Conservation (phyloP, 2,329 filamentous ascomycete species). For the Hypomyces perniciosus region DNA sequence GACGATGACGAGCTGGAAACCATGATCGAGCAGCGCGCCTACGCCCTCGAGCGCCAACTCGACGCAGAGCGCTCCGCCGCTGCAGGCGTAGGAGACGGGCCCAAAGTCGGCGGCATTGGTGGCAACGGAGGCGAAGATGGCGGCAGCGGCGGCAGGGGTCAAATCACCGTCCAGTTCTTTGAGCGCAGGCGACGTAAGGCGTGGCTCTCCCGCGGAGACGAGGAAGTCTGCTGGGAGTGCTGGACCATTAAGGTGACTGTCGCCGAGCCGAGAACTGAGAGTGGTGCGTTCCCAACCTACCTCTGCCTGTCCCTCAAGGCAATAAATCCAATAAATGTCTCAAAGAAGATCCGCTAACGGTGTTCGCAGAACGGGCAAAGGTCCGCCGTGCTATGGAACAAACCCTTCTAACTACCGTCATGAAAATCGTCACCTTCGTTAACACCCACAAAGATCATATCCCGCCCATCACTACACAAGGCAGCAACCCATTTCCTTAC, state of each 20-base stretch:
- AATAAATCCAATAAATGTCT: not conserved
- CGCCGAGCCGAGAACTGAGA: conserved; percentile 81
- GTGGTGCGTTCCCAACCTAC: conserved; percentile 50
- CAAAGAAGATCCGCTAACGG: not conserved
- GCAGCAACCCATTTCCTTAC: conserved; percentile 91
- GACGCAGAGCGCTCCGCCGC: conserved; percentile 45
- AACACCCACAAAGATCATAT: conserved; percentile 93
- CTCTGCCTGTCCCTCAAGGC: not conserved
- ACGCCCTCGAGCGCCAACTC: conserved; percentile 73
- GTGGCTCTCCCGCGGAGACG: conserved; percentile 74
- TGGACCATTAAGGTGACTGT: conserved; percentile 95
- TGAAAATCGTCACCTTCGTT: conserved; percentile 84
- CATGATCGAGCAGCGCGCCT: conserved; percentile 82
- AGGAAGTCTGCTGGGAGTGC: conserved; percentile 94
- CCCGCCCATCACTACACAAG: conserved; percentile 90
- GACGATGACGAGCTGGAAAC: conserved; percentile 88
- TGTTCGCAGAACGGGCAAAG: conserved; percentile 66
- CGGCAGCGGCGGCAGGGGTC: conserved; percentile 59
- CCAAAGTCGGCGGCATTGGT: conserved; percentile 4
- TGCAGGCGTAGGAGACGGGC: conserved; percentile 49
- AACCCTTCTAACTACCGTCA: conserved; percentile 75
- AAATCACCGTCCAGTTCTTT: conserved; percentile 86
- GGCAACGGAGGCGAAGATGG: conserved; percentile 16
- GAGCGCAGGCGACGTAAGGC: conserved; percentile 83
- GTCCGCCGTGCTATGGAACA: conserved; percentile 88